A percentile compares a stretch with the other conserved stretches of the same genome.
phyloP scores from a whole-genome alignment of 305 asterid genomes.

The Fraxinus platypoda region DNA sequence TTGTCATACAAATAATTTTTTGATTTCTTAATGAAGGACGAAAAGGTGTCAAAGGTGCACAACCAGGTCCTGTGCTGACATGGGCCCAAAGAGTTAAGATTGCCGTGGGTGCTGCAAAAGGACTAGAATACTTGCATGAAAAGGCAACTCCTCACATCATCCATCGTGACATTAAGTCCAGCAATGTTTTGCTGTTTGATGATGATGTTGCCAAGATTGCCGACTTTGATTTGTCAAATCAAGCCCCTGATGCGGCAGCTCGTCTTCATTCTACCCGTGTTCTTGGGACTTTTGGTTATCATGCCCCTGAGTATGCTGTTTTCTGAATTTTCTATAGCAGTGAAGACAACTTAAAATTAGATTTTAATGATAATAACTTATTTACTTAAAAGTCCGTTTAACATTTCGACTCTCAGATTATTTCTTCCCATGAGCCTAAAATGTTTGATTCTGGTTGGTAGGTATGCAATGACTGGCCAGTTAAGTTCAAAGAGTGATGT shows the following conservation, averaged over 20 bases:
- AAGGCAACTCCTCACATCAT: slow-evolving; percentile 65
- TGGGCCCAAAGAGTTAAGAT: slow-evolving; percentile 79
- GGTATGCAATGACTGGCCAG: slow-evolving; percentile 89
- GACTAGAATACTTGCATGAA: slow-evolving; percentile 82
- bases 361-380: neutral
- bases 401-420: neutral
- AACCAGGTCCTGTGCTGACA: slow-evolving; percentile 74
- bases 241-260: slow-evolving; percentile 87
- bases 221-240: slow-evolving; percentile 79
- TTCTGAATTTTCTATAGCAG: neutral
- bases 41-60: slow-evolving; percentile 88
- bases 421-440: neutral
- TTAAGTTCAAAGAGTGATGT: slow-evolving; percentile 80
- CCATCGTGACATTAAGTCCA: slow-evolving; percentile 82
- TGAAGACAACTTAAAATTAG: neutral
- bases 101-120: slow-evolving; percentile 83
- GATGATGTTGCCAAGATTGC: slow-evolving; percentile 76
- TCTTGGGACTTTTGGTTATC: slow-evolving; percentile 90
- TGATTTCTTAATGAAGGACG: slow-evolving; percentile 47
- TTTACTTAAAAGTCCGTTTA: neutral
- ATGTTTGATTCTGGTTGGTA: slow-evolving; percentile 19
- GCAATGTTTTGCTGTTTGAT: slow-evolving; percentile 73
- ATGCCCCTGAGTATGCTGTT: slow-evolving; percentile 77
- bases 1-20: neutral
- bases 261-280: slow-evolving; percentile 93